Percentiles rank a stretch among this genome's conserved stretches.
These are phyloP conservation scores for Cyclostephanos invisitatus DNA, from an alignment of 108 stramenopile genomes.

Conservation along the genomic window DNA sequence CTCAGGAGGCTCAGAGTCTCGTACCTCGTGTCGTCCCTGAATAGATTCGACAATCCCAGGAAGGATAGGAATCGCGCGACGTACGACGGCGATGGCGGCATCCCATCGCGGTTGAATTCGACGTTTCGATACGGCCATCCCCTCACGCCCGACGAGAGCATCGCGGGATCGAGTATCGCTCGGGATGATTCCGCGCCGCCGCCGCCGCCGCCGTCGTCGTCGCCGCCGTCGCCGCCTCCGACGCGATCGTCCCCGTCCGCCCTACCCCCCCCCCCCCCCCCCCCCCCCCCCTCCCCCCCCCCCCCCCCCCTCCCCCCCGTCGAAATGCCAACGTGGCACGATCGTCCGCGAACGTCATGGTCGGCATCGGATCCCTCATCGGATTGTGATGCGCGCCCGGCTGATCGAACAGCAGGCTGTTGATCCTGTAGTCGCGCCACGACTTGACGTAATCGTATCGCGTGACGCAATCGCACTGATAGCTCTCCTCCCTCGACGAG, in stretches of 20 bases:
- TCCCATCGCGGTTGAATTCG: slow-evolving; percentile 28
- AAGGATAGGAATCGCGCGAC: slow-evolving; percentile 15
- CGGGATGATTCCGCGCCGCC: too few relatives aligned
- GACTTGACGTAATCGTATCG: slow-evolving; percentile 40
- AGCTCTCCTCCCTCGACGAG: slow-evolving; percentile 28
- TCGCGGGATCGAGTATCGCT: slow-evolving; percentile 18
- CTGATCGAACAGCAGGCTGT: slow-evolving; percentile 41
- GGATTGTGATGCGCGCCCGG: slow-evolving; percentile 51
- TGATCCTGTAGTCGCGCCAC: slow-evolving; percentile 27
- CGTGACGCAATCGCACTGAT: slow-evolving; percentile 40
- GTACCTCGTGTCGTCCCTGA: slow-evolving; percentile 15
- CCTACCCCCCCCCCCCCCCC: too few relatives aligned
- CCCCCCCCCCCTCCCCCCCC: too few relatives aligned
- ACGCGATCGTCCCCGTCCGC: too few relatives aligned
- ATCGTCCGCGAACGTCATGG: slow-evolving; percentile 16
- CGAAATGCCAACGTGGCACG: slow-evolving; percentile 17
- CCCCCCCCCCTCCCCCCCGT: too few relatives aligned
- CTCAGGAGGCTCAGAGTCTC: slow-evolving; percentile 28
- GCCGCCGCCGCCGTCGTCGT: too few relatives aligned
- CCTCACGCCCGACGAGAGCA: slow-evolving; percentile 27
- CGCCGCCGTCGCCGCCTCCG: too few relatives aligned
- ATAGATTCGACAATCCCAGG: background rate
- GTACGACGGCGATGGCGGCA: slow-evolving; percentile 27
- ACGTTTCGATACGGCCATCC: slow-evolving; percentile 29
- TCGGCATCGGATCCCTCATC: slow-evolving; percentile 46